A percentile compares a stretch with the other conserved stretches of the same genome.
Conservation (phyloP, 495 filamentous ascomycete species). For the Pyrenula aspistea region DNA sequence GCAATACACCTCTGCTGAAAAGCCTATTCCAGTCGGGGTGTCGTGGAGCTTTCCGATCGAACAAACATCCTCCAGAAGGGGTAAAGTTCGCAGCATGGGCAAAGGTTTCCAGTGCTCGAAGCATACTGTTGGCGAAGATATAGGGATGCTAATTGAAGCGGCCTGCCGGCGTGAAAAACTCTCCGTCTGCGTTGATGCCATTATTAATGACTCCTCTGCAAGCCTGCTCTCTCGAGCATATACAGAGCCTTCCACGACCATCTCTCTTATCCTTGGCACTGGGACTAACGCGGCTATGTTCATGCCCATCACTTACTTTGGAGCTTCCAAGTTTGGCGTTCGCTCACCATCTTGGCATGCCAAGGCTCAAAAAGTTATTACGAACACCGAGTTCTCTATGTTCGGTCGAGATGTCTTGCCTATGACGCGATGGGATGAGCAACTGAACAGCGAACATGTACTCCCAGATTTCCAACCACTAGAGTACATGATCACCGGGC, state of each 20-base stretch:
- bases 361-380: constrained; percentile 49
- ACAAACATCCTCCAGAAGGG: constrained; percentile 46
- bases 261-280: constrained; percentile 77
- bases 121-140: constrained; percentile 42
- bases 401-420: constrained; percentile 56
- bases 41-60: constrained; percentile 63
- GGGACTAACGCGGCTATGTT: constrained; percentile 75
- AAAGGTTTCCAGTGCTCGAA: constrained; percentile 53
- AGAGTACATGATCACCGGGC: constrained; percentile 80
- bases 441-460: constrained; percentile 56
- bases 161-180: constrained; percentile 40
- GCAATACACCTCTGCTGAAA: constrained; percentile 22
- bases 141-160: constrained; percentile 43
- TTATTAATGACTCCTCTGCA: constrained; percentile 76
- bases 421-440: constrained; percentile 63
- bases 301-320: constrained; percentile 52
- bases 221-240: constrained; percentile 72
- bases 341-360: constrained; percentile 31
- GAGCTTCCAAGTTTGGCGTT: constrained; percentile 44
- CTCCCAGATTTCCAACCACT: constrained; percentile 77
- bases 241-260: constrained; percentile 44
- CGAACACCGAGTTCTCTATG: constrained; percentile 88
- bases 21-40: constrained; percentile 43
- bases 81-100: constrained; percentile 50
- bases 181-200: constrained; percentile 50